These are phyloP conservation scores for Russula griseocarnosa DNA, from an alignment of 768 basidiomycete species.

Conservation along the genomic window DNA sequence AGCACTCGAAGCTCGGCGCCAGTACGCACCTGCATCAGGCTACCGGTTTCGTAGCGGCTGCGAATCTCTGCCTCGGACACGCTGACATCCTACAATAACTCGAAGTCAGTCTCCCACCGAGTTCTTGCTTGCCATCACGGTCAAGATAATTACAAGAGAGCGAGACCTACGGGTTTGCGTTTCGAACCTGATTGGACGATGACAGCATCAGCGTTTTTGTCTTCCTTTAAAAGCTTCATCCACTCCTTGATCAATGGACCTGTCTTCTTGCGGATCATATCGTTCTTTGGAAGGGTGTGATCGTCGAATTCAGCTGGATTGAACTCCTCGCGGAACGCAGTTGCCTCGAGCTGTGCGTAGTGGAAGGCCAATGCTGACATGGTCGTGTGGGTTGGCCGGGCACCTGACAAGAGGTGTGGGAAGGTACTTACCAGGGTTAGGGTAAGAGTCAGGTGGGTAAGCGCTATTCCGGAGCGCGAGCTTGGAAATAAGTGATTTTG, in stretches of 20 bases:
- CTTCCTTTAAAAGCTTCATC: conserved; percentile 59
- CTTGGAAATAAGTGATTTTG: conserved; percentile 72
- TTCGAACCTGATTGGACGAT: conserved; percentile 51
- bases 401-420: not conserved
- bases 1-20: conserved; percentile 8
- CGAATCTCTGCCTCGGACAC: conserved; percentile 73
- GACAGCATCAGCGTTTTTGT: conserved; percentile 58
- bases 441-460: conserved; percentile 87
- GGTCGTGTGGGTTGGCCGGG: conserved; percentile 11
- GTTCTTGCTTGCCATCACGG: not conserved
- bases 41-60: conserved; percentile 56
- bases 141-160: not conserved
- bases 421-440: conserved; percentile 70
- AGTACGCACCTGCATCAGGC: conserved; percentile 56
- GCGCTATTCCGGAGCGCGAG: conserved; percentile 70
- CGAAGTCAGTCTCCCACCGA: not conserved
- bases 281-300: conserved; percentile 69
- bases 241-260: conserved; percentile 66
- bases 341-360: conserved; percentile 86
- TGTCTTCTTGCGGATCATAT: conserved; percentile 68
- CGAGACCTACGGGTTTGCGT: conserved; percentile 61
- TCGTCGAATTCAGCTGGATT: conserved; percentile 77
- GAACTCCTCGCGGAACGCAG: conserved; percentile 88
- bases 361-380: conserved; percentile 74
- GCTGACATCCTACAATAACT: conserved; percentile 47